A percentile compares a stretch with the other conserved stretches of the same genome.
Conservation (phyloP, 495 filamentous ascomycete genomes). For the Penicillium ochrochloron region DNA sequence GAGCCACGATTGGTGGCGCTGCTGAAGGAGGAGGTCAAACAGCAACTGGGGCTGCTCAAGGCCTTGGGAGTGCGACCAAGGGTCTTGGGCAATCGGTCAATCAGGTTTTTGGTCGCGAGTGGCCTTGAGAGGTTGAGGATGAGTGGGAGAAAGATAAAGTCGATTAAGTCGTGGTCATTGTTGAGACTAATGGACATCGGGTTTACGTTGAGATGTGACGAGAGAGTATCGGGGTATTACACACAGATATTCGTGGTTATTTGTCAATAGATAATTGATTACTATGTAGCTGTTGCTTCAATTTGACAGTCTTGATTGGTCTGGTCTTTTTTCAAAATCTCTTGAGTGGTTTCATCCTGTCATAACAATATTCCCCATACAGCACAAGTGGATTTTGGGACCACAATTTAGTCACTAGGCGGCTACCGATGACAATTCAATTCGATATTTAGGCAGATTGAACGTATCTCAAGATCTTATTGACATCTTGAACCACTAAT, state of each 20-base stretch:
- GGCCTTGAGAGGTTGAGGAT: background rate
- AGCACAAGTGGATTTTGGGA: background rate
- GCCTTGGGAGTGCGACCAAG: conserved; percentile 29
- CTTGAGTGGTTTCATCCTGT: background rate
- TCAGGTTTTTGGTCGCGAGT: conserved; percentile 7
- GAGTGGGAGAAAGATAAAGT: background rate
- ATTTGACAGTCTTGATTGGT: no score
- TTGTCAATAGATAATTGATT: no score
- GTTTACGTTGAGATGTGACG: background rate
- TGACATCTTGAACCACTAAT: background rate
- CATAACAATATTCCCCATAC: background rate
- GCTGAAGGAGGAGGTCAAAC: conserved; percentile 30
- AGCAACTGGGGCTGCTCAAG: conserved; percentile 25
- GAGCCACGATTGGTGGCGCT: conserved; percentile 25
- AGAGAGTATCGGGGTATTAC: background rate
- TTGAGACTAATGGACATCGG: background rate
- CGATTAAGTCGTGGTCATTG: background rate
- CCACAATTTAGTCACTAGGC: background rate
- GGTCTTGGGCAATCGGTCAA: conserved; percentile 27
- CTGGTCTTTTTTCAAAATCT: no score
- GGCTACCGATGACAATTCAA: background rate
- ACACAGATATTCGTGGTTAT: background rate
- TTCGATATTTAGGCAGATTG: background rate
- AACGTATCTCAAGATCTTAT: background rate
- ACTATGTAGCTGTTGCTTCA: no score